Percentiles rank a stretch among this genome's conserved stretches.
phyloP scores from a whole-genome alignment of 495 filamentous ascomycete species.

The Aspergillus taichungensis region DNA sequence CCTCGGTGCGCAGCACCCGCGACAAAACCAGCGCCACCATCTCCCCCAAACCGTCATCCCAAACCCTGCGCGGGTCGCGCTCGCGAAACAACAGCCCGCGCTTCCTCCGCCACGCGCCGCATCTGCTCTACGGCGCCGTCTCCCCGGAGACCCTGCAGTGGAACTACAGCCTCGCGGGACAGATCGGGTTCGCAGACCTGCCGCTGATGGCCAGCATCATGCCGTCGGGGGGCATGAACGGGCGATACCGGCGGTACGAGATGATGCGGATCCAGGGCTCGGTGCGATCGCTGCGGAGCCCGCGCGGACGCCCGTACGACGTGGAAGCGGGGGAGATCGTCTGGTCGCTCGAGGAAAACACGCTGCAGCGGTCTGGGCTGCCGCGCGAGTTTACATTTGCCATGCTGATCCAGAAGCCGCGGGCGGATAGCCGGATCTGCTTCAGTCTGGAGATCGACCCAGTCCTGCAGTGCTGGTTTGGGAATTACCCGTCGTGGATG shows the following conservation, averaged over 20 bases:
- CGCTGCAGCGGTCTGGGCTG: constrained; percentile 39
- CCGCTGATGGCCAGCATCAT: constrained; percentile 37
- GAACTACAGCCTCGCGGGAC: constrained; percentile 42
- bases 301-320: constrained; percentile 25
- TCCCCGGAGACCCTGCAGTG: constrained; percentile 44
- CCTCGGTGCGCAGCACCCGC: constrained; percentile 19
- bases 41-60: constrained; percentile 20
- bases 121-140: constrained; percentile 43
- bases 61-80: constrained; percentile 5
- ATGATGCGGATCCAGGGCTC: constrained; percentile 50
- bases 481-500: constrained; percentile 26
- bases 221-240: constrained; percentile 30
- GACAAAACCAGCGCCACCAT: constrained; percentile 25
- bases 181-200: constrained; percentile 37
- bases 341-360: constrained; percentile 46
- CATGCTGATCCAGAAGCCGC: constrained; percentile 38
- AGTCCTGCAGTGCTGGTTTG: constrained; percentile 25
- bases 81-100: constrained; percentile 20
- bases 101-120: constrained; percentile 45
- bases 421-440: constrained; percentile 17
- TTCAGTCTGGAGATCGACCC: constrained; percentile 33
- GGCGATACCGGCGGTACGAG: constrained; percentile 36
- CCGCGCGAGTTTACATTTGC: constrained; percentile 49
- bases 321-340: constrained; percentile 38
- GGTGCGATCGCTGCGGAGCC: constrained; percentile 29